Base-by-base conservation (phyloP, 192 early-diverging fungal species). In the Coemansia pectinata region DNA sequence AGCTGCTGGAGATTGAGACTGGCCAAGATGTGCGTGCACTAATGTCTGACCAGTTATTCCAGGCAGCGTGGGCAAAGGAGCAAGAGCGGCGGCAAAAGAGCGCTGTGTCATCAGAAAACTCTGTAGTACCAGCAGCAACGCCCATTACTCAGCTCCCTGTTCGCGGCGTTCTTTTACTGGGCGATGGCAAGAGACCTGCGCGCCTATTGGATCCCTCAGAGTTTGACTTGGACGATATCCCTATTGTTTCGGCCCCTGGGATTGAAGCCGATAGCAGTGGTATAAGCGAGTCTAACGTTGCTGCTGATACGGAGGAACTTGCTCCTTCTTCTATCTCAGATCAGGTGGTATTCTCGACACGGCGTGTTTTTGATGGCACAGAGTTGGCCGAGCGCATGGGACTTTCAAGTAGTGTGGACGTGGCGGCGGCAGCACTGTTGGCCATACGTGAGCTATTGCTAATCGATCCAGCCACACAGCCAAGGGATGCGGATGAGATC, bases 1-100 rank as follows among this genome's bases (percentile, higher is more conserved):
- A 86, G 38, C 85, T 89, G 6, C 81, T 95, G 39, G 86, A 86
- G 19, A 87, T 93, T 34, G 85, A 89, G 29, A 90, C 92, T 9
- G 87, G 81, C 47, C 84, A 81, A 57, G 87, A 86, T n/a, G 86
- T 93, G n/a, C 81, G 86, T 2, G 90, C 87, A 8, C 71, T 82
- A 27, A 73, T 85, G 70, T 75, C 72, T 3, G 73, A 78, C 36
- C 67, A 75, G 71, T 70, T 85, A 11, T 82, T 77, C 65, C 72
- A 65, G 23, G 29, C 66, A 0, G 69, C 79, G 19, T 85, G 84
- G 84, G 71, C 73, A 5, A 57, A 44, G 19, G 75, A 79, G 62
- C 73, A 80, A 72, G 55, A 68, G 34, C 42, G 70, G 50, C 60
- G 70, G 11, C 66, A 66, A 23, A 69, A 70, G 14, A 61, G n/a